These are phyloP conservation scores for Conringia planisiliqua DNA, from an alignment of 345 rosid genomes.

Conservation along the genomic window DNA sequence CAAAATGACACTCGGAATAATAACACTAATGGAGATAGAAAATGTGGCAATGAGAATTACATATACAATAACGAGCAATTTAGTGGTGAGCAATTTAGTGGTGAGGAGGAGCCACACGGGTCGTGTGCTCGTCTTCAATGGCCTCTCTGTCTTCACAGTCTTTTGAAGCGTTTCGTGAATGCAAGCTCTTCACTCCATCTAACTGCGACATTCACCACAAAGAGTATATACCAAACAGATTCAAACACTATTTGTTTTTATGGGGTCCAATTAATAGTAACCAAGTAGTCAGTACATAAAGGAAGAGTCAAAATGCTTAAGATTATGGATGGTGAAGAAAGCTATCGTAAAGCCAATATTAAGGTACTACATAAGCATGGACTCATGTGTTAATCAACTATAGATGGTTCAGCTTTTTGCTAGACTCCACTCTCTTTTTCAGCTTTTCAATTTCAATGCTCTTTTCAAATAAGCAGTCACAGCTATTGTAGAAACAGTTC, in stretches of 20 bases:
- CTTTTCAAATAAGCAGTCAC: too few species aligned
- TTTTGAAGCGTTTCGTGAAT: slow-evolving; percentile 26
- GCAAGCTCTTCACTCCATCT: slow-evolving; percentile 30
- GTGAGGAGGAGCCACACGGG: background rate
- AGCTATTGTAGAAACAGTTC: too few species aligned
- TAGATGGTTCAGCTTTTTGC: background rate
- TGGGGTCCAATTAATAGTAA: background rate
- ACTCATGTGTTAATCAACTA: background rate
- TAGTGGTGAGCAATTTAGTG: slow-evolving; percentile 2
- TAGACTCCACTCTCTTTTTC: too few species aligned
- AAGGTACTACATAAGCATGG: background rate
- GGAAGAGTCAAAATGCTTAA: background rate
- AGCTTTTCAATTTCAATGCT: too few species aligned
- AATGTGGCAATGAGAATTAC: background rate
- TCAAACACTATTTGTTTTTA: background rate
- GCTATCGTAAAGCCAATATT: background rate
- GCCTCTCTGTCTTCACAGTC: background rate
- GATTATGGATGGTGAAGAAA: background rate
- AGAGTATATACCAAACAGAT: background rate
- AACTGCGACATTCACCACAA: slow-evolving; percentile 14
- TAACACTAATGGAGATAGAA: background rate
- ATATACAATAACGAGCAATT: slow-evolving; percentile 1
- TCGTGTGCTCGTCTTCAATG: background rate
- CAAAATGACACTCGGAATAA: background rate
- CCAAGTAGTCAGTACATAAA: background rate